Base-by-base conservation (phyloP, 2,329 filamentous ascomycete species). In the Aureobasidium subglaciale region DNA sequence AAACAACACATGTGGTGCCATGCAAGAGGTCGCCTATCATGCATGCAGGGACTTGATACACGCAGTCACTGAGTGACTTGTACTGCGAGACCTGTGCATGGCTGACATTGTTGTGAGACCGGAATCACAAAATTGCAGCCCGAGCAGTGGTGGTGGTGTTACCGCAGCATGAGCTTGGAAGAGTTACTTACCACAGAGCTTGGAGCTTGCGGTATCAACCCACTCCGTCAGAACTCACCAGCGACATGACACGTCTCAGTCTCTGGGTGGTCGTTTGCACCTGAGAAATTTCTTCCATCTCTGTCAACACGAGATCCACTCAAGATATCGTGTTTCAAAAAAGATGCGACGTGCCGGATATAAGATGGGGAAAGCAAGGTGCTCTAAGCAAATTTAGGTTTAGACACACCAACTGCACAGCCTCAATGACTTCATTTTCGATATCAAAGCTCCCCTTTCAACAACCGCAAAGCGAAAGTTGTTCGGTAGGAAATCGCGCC, bases 351-450 rank as follows among this genome's bases (percentile, higher is more conserved):
- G n/a, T 20, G 29, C 4, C 45, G 30, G 46, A 10, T 37, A 29
- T 20, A 38, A 38, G 46, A 50, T 29, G 46, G 32, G 22, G 46
- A 37, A 27, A 50, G 46, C 30, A 35, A 25, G 30, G 29, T 20
- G 24, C 29, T 38, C 46, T 38, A 50, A 50, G 46, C 32, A 50
- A 38, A 50, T 37, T 38, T 37, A 29, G 34, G 46, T 50, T 50
- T 50, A 50, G 46, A 50, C 38, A 38, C 46, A 50, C 16, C 32
- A 37, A 24, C 24, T 50, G 46, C 46, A 50, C 46, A 52, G 48
- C 48, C 48, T 40, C 35, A 41, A 52, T 52, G 48, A 52, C 48
- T 52, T 18, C 46, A 16, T 20, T 25, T 25, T 16, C 46, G 45
- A 49, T n/a, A n/a, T 13, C 42, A 34, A 37, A 52, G 35, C 48